phyloP scores from a whole-genome alignment of 2,329 filamentous ascomycete genomes.

The Phaeosphaeria sp. region DNA sequence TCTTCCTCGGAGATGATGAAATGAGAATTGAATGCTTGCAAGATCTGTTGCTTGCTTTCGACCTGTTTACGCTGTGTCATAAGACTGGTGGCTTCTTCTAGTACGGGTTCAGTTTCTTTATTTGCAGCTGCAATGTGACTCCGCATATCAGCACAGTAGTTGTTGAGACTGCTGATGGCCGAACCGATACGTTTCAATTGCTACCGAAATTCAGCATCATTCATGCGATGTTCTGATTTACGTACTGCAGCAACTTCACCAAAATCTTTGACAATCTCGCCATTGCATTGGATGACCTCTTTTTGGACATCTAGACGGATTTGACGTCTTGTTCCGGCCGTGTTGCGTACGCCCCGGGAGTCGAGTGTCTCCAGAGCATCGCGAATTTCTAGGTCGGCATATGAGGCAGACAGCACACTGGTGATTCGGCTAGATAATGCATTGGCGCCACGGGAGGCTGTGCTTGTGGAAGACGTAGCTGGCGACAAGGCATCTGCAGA shows the following conservation, averaged over 20 bases:
- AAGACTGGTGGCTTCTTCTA: conserved; percentile 78
- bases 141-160: conserved; percentile 81
- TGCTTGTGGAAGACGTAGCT: conserved; percentile 29
- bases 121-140: conserved; percentile 77
- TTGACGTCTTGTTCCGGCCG: conserved; percentile 77
- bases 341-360: conserved; percentile 73
- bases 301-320: conserved; percentile 85
- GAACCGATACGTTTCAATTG: conserved; percentile 86
- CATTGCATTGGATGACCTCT: conserved; percentile 93
- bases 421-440: conserved; percentile 83
- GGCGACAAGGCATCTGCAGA: conserved; percentile 39
- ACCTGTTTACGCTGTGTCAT: conserved; percentile 75
- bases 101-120: conserved; percentile 73
- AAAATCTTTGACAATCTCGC: conserved; percentile 85
- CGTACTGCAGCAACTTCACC: conserved; percentile 83
- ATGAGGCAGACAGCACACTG: conserved; percentile 86
- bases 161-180: conserved; percentile 79
- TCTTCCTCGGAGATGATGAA: conserved; percentile 88
- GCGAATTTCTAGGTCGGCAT: conserved; percentile 89
- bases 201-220: conserved; percentile 54
- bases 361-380: conserved; percentile 84
- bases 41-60: conserved; percentile 79
- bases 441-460: conserved; percentile 55
- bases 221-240: conserved; percentile 5
- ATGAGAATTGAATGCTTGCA: conserved; percentile 78